Base-by-base conservation (phyloP, 2,329 filamentous ascomycete species). In the Trematosphaeria pertusa region DNA sequence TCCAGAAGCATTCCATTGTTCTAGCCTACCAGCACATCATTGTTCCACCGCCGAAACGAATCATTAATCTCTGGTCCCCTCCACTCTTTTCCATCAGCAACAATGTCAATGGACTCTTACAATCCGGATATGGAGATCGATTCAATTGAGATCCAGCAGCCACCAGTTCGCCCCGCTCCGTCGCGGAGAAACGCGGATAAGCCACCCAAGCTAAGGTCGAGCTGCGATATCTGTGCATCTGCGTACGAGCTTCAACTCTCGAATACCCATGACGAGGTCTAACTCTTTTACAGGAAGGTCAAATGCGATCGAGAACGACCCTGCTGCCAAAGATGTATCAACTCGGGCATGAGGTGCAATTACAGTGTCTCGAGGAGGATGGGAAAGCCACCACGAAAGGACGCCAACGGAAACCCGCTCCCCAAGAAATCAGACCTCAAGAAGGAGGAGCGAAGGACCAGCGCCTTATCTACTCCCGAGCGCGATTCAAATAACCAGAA, bases 331-430 rank as follows among this genome's bases (percentile, higher is more conserved):
- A 30, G 46, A 15, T 49, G 46, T 20, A 43, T 44, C 19, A 49
- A 49, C 36, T 36, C 46, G 3, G 46, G 46, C 5, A 49, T 49
- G 46, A 37, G 41, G 20, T 49, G 46, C 36, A 44, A 49, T 19
- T 49, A 49, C 17, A 40, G 35, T 30, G 41, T 49, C 11, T 49
- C 46, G 11, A 32, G 46, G 18, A 32, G 46, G 22, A 49, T 49
- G 46, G 46, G 46, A n/a, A 49, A 49, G 46, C 46, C 46, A 18
- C 46, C 46, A 30, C 40, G 46, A 30, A 49, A 49, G 32, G 46
- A 49, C 31, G 36, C 35, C 35, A 44, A 48, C 20, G 38, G 33
- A 19, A 49, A 43, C 21, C 41, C 40, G 15, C 11, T 38, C 31
- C 40, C 40, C 8, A 49, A 45, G 18, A 43, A 49, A 22, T 43